Evolutionary conservation across 2,329 filamentous ascomycete genomes (phyloP), one percentile per base, ranked within the genome.

Genomic region (Remersonia thermophila): DNA sequence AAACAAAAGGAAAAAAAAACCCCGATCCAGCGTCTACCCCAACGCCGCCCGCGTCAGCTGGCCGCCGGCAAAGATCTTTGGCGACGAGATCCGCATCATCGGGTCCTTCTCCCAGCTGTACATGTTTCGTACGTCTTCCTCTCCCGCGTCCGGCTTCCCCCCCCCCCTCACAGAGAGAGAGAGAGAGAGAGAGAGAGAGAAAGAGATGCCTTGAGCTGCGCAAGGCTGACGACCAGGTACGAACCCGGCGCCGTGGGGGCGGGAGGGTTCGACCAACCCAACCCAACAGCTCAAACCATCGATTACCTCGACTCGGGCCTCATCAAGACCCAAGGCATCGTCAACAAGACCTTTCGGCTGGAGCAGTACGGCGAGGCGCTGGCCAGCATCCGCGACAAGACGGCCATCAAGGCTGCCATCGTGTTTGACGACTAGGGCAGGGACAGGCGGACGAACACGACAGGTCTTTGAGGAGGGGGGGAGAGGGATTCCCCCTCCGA

Each of bases 51-150:
- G 69, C 33, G 77, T 84, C 20, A 65, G 69, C 3, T 82, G 78
- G 76, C 65, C 75, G 4, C 80, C 80, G n/a, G 66, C 69, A 54
- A 80, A 79, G 62, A 83, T 85, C 49, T 83, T 73, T 52, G 66
- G 68, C 50, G 59, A 63, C 42, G 79, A 83, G 56, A 80, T 84
- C 48, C 82, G 77, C 46, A 80, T 84, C 47, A 61, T 83, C 36
- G 78, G 79, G 17, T 79, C 73, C 35, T 84, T 83, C 61, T 81
- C 74, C 32, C 78, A 83, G 57, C 80, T 76, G 16, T 80, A 76
- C 59, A 81, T 79, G 67, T 80, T 81, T 65, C 77, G 61, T 65
- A 57, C 51, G 60, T 58, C n/a, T 15, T 20, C 16, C 13, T 8
- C 7, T 13, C 15, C 10, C 5, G 9, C 20, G 5, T 17, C 4